Conservation (phyloP, 176 grass and related monocot species). For the Eremochloa ophiuroides region DNA sequence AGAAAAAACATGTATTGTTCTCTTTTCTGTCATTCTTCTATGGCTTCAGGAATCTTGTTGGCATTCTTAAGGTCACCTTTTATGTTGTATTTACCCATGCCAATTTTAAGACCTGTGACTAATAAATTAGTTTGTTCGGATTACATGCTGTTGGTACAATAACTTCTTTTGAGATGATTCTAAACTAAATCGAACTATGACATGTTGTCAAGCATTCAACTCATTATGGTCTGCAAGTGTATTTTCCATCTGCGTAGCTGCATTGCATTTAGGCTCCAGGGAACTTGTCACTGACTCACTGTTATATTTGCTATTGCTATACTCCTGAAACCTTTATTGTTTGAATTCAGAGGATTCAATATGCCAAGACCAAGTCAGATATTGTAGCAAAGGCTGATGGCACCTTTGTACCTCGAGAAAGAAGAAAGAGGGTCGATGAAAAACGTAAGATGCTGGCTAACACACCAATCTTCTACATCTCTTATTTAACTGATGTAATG, state of each 20-base stretch:
- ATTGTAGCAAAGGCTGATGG: conserved; percentile 90
- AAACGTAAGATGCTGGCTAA: conserved; percentile 47
- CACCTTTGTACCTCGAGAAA: conserved; percentile 84
- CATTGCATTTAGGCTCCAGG: background rate
- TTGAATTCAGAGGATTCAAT: conserved; percentile 85
- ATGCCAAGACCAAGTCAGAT: conserved; percentile 98
- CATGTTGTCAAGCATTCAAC: background rate
- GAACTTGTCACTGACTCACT: background rate
- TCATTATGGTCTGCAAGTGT: background rate
- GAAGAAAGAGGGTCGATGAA: conserved; percentile 75
- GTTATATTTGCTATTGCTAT: background rate
- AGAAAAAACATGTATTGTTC: background rate
- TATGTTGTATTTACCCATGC: background rate
- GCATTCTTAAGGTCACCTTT: background rate
- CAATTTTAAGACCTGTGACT: background rate
- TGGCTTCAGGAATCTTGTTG: background rate
- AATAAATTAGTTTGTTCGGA: conserved; percentile 7
- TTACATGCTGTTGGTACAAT: background rate
- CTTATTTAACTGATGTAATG: background rate
- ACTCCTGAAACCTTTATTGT: conserved; percentile 27
- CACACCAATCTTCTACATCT: background rate
- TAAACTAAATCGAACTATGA: background rate
- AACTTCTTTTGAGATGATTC: background rate
- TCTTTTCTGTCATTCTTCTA: background rate
- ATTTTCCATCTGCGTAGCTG: background rate